Percentiles rank a stretch among this genome's conserved stretches.
These are phyloP conservation scores for Alloascoidea hylecoeti DNA, from an alignment of 805 yeast genomes.

Conservation along the genomic window DNA sequence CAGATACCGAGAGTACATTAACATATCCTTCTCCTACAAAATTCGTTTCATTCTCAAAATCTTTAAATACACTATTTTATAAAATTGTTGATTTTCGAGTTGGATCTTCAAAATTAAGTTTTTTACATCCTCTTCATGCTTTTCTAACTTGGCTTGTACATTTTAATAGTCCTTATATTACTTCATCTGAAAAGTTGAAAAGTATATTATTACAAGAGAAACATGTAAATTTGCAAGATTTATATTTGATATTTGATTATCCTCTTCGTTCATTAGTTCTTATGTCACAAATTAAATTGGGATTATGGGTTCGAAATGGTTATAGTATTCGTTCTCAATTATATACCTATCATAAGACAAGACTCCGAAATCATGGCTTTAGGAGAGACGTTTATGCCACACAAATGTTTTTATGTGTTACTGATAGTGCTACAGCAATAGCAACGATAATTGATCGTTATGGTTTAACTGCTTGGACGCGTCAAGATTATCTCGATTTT, in stretches of 20 bases:
- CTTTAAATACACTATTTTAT: not conserved
- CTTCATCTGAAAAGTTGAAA: slow-evolving; percentile 10
- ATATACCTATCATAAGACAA: slow-evolving; percentile 63
- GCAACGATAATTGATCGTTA: slow-evolving; percentile 54
- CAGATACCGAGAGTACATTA: not conserved
- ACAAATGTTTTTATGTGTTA: slow-evolving; percentile 44
- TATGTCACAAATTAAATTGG: slow-evolving; percentile 73
- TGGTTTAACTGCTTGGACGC: slow-evolving; percentile 44
- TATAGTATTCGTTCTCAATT: slow-evolving; percentile 65
- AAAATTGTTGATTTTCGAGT: slow-evolving; percentile 25
- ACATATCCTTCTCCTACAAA: no score
- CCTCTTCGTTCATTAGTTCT: slow-evolving; percentile 67
- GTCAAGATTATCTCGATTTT: slow-evolving; percentile 17
- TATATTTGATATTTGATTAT: slow-evolving; percentile 39
- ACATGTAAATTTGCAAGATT: slow-evolving; percentile 2
- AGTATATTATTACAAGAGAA: slow-evolving; percentile 8
- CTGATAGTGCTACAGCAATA: slow-evolving; percentile 41
- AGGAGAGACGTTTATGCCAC: slow-evolving; percentile 62
- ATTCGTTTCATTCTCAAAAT: not conserved
- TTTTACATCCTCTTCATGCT: slow-evolving; percentile 72
- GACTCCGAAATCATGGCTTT: slow-evolving; percentile 73
- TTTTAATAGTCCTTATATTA: slow-evolving; percentile 18
- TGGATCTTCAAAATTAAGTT: slow-evolving; percentile 37
- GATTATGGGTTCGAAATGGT: slow-evolving; percentile 94
- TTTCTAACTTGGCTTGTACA: slow-evolving; percentile 62